Evolutionary conservation across 495 filamentous ascomycete genomes (phyloP), one percentile per base, ranked within the genome.

Genomic region (Penicillium diatomitis): DNA sequence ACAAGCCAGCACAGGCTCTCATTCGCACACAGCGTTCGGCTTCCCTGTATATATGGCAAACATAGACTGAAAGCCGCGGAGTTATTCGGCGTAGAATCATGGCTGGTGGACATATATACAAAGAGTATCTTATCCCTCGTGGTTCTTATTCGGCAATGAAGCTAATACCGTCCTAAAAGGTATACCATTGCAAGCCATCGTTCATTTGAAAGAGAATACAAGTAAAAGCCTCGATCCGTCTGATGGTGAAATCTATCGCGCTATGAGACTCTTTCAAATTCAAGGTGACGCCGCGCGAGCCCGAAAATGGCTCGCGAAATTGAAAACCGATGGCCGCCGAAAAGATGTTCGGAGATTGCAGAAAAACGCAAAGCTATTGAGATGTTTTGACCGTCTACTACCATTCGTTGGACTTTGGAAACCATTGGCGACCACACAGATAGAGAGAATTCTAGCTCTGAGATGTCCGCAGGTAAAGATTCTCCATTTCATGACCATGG

Each of bases 211-310:
- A 37, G 48, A 55, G 32, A 48, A 55, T 20, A 47, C 48, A 4
- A 32, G 41, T 6, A 52, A 56, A 41, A 49, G 38, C 39, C 42
- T 48, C 8, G 29, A 48, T 8, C 49, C 42, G 37, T 51, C 47
- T 2, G 44, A 54, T 33, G 48, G 55, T 8, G 51, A 57, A 29
- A 57, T 57, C 10, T 57, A 57, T 51, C 44, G 47, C 12, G 48
- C 31, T 2, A 37, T 57, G 7, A 47, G 55, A 6, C 6, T 32
- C 32, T 48, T 51, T 32, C 43, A 57, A 38, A 9, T 57, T 46
- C 12, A 32, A 3, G 8, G 44, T n/a, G 54, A 57, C 32, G 30
- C 4, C 29, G 29, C 32, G 2, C 28, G 44, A 32, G 51, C 47
- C 12, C 8, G 43, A 5, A 50, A 41, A 27, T 57, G 44, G 55